A percentile compares a stretch with the other conserved stretches of the same genome.
Evolutionary conservation across 495 filamentous ascomycete genomes (phyloP).

Genomic region (Pyrenula massariospora): DNA sequence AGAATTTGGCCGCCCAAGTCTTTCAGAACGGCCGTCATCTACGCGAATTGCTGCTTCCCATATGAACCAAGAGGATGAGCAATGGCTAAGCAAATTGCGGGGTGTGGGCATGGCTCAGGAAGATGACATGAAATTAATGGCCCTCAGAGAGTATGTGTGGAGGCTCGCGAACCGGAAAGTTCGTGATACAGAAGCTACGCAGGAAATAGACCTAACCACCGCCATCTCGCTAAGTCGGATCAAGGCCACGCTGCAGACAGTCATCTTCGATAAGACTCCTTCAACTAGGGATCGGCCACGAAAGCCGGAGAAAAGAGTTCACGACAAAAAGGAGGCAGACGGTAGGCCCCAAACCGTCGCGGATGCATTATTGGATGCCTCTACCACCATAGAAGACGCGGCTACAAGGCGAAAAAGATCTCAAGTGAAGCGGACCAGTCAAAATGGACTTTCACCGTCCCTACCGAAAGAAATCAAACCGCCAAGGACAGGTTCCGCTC

Average conservation of each 20-base stretch:
- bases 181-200: constrained; percentile 16
- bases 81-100: constrained; percentile 77
- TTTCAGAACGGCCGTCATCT: constrained; percentile 15
- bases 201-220: constrained; percentile 39
- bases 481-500: constrained; percentile 17
- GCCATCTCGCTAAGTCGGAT: constrained; percentile 61
- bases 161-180: constrained; percentile 54
- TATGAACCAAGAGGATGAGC: constrained; percentile 91
- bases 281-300: constrained; percentile 8
- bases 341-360: constrained; percentile 62
- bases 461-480: constrained; percentile 11
- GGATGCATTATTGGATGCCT: constrained; percentile 86
- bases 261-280: constrained; percentile 69
- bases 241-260: constrained; percentile 68
- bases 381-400: constrained; percentile 70
- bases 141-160: constrained; percentile 86
- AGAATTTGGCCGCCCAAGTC: constrained; percentile 15
- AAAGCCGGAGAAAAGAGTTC: constrained; percentile 20
- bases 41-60: not conserved
- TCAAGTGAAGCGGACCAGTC: constrained; percentile 29
- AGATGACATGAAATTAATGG: constrained; percentile 84
- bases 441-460: constrained; percentile 6
- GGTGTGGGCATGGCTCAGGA: constrained; percentile 72
- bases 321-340: constrained; percentile 5
- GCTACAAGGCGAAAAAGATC: constrained; percentile 44